Percentiles rank a stretch among this genome's conserved stretches.
Evolutionary conservation across 495 filamentous ascomycete genomes (phyloP).

Genomic region (Penicillium malachiteum): DNA sequence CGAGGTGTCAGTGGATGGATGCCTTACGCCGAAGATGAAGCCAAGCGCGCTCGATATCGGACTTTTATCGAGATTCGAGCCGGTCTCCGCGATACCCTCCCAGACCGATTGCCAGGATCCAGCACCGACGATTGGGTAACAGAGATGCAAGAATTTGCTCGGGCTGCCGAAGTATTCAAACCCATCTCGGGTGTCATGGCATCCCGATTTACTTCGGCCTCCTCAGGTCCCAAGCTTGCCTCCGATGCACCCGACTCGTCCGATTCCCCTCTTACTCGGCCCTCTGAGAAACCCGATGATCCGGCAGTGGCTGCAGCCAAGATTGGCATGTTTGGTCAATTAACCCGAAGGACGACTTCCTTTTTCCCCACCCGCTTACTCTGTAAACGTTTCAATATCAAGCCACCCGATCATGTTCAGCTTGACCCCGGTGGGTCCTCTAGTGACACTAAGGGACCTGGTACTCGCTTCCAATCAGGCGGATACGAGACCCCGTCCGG

Average conservation of each 20-base stretch:
- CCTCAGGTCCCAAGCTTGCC: constrained; percentile 42
- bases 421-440: constrained; percentile 50
- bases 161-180: constrained; percentile 88
- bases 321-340: constrained; percentile 85
- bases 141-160: constrained; percentile 84
- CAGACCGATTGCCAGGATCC: constrained; percentile 54
- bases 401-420: constrained; percentile 69
- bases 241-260: constrained; percentile 42
- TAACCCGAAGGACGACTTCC: constrained; percentile 70
- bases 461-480: constrained; percentile 35
- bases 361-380: constrained; percentile 82
- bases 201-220: constrained; percentile 80
- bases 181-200: constrained; percentile 91
- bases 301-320: constrained; percentile 86
- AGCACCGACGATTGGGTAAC: constrained; percentile 72
- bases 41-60: constrained; percentile 75
- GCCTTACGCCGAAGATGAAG: constrained; percentile 81
- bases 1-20: constrained; percentile 73
- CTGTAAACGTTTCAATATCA: constrained; percentile 90
- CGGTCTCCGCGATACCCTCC: constrained; percentile 58
- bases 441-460: constrained; percentile 19
- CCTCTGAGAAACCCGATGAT: constrained; percentile 64
- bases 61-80: constrained; percentile 77
- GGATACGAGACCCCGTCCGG: constrained; percentile 33
- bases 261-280: constrained; percentile 50